Evolutionary conservation across 768 basidiomycete species (phyloP), one percentile per base, ranked within the genome.

Genomic region (Inosperma sp.): DNA sequence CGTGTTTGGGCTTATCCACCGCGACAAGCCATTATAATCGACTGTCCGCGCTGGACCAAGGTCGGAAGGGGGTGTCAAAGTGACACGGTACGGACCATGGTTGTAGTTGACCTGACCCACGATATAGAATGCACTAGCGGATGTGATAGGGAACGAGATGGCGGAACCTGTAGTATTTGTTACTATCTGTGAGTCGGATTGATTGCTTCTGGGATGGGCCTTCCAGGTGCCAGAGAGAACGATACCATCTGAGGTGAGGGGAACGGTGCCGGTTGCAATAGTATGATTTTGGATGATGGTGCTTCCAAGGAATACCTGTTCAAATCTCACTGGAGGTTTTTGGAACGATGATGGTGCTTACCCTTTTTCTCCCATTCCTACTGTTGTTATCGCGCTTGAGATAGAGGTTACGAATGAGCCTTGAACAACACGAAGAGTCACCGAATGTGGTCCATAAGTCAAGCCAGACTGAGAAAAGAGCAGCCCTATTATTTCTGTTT

Each of bases 101-200:
- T 49, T 30, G 16, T 29, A 10, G 23, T 56, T 56, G 22, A 56
- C 54, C 6, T 48, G 50, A 10, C 54, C 46, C 22, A 51, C 27
- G 5, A 56, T 40, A n/a, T 48, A 56, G 33, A 56, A 56, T 7
- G 50, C 54, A 19, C 34, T 51, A 3, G 54, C 48, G 4, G 51
- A 41, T 9, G 45, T 47, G 13, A 56, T 22, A 14, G 45, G 21
- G n/a, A 56, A 56, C 1, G 54, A 40, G 14, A 56, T 35, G 3
- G 45, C 17, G 6, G 54, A 50, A 23, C 51, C 54, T 1, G 31
- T 17, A 10, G 25, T 13, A 3, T n/a, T 5, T 8, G 54, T 56
- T 14, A 43, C 25, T 25, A 47, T 22, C 9, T 46, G 54, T 16
- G 50, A 47, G 23, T 22, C 21, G 29, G 9, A 2, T 45, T 22